Conservation (phyloP, 257 asterid genomes). For the Fraxinus americana region DNA sequence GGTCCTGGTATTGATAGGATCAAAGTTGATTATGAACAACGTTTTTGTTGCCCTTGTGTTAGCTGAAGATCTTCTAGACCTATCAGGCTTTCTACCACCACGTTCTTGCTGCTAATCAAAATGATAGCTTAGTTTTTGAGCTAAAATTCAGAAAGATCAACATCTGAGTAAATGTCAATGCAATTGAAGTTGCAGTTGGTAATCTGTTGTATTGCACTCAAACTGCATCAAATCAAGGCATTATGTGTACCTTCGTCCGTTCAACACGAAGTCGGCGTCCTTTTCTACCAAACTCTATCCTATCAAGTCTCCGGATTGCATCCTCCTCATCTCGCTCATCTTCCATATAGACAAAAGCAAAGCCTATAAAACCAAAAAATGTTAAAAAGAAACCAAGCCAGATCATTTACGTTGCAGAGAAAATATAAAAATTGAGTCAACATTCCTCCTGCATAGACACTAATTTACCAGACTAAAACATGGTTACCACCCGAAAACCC, state of each 20-base stretch:
- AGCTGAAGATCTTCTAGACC: slow-evolving; percentile 64
- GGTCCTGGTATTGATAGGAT: slow-evolving; percentile 77
- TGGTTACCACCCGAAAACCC: slow-evolving; percentile 51
- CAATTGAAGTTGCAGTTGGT: neutral
- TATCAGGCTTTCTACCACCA: slow-evolving; percentile 70
- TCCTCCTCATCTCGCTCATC: slow-evolving; percentile 97
- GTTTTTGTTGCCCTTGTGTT: slow-evolving; percentile 80
- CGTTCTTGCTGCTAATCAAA: slow-evolving; percentile 79
- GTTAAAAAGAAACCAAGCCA: slow-evolving; percentile 35
- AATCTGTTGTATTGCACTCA: slow-evolving; percentile 2
- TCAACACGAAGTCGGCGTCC: slow-evolving; percentile 87
- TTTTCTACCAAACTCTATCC: slow-evolving; percentile 83
- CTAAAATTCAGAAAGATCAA: slow-evolving; percentile 15
- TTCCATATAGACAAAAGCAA: slow-evolving; percentile 92
- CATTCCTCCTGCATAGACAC: slow-evolving; percentile 41
- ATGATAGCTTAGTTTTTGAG: slow-evolving; percentile 12
- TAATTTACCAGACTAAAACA: slow-evolving; percentile 40
- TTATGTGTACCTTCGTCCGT: slow-evolving; percentile 75
- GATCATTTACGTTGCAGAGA: slow-evolving; percentile 22
- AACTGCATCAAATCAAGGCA: neutral
- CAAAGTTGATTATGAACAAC: slow-evolving; percentile 82
- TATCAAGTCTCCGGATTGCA: slow-evolving; percentile 85
- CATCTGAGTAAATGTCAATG: neutral
- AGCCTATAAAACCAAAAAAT: slow-evolving; percentile 52
- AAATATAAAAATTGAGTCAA: slow-evolving; percentile 16